A percentile compares a stretch with the other conserved stretches of the same genome.
Conservation (phyloP, 345 rosid genomes). For the Gossypium stocksii region DNA sequence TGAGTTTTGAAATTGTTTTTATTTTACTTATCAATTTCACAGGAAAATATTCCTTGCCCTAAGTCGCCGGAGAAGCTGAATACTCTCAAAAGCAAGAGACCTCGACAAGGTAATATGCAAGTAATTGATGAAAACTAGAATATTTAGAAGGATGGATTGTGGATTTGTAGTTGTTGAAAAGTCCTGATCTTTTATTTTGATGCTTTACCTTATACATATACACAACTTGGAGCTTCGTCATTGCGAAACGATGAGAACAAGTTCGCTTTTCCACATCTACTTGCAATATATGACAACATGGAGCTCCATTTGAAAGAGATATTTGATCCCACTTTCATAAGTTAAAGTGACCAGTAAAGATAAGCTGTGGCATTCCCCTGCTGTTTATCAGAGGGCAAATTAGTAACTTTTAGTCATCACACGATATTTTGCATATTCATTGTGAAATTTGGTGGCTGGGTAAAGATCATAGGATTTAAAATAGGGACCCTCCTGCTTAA, state of each 20-base stretch:
- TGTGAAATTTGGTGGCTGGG: not conserved
- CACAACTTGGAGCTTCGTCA: not conserved
- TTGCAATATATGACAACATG: not conserved
- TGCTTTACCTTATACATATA: not conserved
- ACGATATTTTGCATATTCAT: not conserved
- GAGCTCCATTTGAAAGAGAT: not conserved
- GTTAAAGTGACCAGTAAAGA: not conserved
- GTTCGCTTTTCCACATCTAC: not conserved
- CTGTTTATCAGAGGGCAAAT: not conserved
- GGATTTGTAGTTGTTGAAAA: not conserved
- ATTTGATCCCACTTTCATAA: not conserved
- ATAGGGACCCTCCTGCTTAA: not conserved
- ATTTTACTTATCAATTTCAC: constrained; percentile 10
- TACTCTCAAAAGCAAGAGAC: constrained; percentile 54
- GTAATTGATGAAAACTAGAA: not conserved
- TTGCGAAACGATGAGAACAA: not conserved
- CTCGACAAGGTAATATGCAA: constrained; percentile 47
- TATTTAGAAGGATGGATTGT: not conserved
- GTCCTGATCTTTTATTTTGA: not conserved
- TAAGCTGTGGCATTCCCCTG: not conserved
- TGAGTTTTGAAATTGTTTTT: not conserved
- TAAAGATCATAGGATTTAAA: not conserved
- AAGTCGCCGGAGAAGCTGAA: constrained; percentile 78
- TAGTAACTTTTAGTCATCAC: not conserved
- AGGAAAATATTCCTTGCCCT: constrained; percentile 84